phyloP scores from a whole-genome alignment of 805 yeast genomes.

The Teunomyces pallodes region DNA sequence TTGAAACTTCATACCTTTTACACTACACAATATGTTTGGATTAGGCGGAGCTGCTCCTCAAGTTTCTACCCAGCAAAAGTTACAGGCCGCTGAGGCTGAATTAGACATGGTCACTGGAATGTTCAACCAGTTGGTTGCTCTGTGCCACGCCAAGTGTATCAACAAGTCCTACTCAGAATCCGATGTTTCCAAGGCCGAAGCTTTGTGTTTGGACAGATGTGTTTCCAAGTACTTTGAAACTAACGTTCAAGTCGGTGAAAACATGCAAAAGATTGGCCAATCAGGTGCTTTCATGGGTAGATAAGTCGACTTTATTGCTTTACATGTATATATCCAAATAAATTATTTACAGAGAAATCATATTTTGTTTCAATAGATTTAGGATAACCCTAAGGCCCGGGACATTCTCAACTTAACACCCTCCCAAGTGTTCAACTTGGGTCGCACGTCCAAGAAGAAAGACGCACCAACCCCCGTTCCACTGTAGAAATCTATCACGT shows the following conservation, averaged over 20 bases:
- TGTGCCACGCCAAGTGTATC: conserved; percentile 88
- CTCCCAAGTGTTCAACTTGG: conserved; percentile 78
- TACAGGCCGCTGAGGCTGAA: conserved; percentile 93
- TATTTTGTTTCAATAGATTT: not conserved
- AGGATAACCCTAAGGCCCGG: conserved; percentile 52
- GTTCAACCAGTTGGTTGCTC: conserved; percentile 88
- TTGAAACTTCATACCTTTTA: not conserved
- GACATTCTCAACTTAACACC: conserved; percentile 70
- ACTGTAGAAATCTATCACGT: conserved; percentile 88
- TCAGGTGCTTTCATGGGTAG: conserved; percentile 47
- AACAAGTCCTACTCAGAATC: conserved; percentile 63
- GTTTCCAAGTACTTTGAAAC: conserved; percentile 93
- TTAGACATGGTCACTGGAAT: conserved; percentile 96
- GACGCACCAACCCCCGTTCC: conserved; percentile 41
- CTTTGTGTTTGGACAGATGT: conserved; percentile 90
- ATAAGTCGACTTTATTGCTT: conserved; percentile 16
- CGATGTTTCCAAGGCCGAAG: conserved; percentile 74
- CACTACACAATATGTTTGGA: conserved; percentile 56
- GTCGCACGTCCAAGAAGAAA: conserved; percentile 86
- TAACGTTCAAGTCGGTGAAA: conserved; percentile 90
- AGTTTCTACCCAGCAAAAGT: conserved; percentile 68
- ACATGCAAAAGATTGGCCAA: conserved; percentile 48
- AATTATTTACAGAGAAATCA: conserved; percentile 5
- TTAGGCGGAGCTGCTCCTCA: conserved; percentile 76
- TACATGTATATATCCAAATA: conserved; percentile 4